Evolutionary conservation across 257 asterid species (phyloP), one percentile per base, ranked within the genome.

Genomic region (Linaria vulgaris): DNA sequence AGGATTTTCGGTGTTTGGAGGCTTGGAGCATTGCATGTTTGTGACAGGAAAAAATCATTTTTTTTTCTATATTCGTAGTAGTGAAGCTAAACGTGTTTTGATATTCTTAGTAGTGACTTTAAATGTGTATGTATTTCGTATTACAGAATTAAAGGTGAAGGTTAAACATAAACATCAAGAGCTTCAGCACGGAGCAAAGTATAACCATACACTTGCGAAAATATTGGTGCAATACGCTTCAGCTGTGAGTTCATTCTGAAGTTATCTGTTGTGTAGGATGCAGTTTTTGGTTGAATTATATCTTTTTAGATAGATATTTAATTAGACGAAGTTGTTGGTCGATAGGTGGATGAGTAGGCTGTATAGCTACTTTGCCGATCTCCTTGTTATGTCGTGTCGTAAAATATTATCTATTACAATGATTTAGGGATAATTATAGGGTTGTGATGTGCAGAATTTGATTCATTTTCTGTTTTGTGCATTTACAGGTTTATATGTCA

Each of bases 141-240:
- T 34, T 73, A 68, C 82, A 94, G 99, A 81, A 59, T 74, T 94
- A 25, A 81, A 82, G 74, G 83, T 72, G 70, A 77, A 41, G 48
- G 75, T 72, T 74, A 82, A 39, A 75, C 83, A 78, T 60, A 76
- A 69, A 56, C 83, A 69, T 46, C 80, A 48, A 13, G 63, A 67
- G 43, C 80, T 74, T 56, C 76, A 78, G 23, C 71, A 67, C 8
- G 22, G 46, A 65, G 76, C 83, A 24, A 67, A 24, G 13, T 90
- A 82, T 68, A 90, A 90, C 72, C 95, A 80, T 69, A 90, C 97
- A 6, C 86, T 94, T 66, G 96, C 97, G 48, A 79, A 61, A 70
- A 83, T 78, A 58, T 68, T 94, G 81, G 97, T 79, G 70, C 88
- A 90, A 70, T 94, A 90, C 81, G 96, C 99, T 68, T 90, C 99